Conservation (phyloP, 1,284 basidiomycete genomes). For the Apiotrichum montevideense region DNA sequence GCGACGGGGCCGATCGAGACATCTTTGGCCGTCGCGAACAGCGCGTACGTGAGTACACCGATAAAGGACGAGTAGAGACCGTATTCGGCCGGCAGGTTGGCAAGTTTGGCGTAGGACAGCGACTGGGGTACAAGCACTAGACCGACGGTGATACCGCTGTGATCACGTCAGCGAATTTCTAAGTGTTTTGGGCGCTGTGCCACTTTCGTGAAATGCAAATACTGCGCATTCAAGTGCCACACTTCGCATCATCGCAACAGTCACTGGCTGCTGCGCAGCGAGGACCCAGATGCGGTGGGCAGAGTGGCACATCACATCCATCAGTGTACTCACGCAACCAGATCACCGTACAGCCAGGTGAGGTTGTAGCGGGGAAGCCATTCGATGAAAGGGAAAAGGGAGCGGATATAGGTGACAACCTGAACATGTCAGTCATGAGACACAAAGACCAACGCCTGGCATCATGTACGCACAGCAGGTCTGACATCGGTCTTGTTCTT, state of each 20-base stretch:
- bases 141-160: slow-evolving; percentile 70
- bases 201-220: neutral
- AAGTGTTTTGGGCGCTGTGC: neutral
- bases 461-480: slow-evolving; percentile 20
- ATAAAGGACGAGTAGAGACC: slow-evolving; percentile 95
- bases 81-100: slow-evolving; percentile 76
- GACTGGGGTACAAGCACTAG: slow-evolving; percentile 82
- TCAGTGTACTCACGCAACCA: slow-evolving; percentile 58
- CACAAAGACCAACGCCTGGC: neutral
- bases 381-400: slow-evolving; percentile 72
- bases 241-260: too few relatives aligned
- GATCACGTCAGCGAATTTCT: slow-evolving; percentile 4
- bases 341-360: slow-evolving; percentile 56
- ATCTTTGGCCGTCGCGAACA: slow-evolving; percentile 80
- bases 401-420: slow-evolving; percentile 58
- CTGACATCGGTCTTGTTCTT: slow-evolving; percentile 20
- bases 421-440: slow-evolving; percentile 30
- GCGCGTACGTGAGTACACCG: slow-evolving; percentile 52
- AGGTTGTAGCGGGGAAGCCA: slow-evolving; percentile 76
- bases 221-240: neutral
- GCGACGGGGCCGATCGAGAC: slow-evolving; percentile 94
- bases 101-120: slow-evolving; percentile 63
- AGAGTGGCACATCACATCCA: too few relatives aligned
- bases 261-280: too few relatives aligned
- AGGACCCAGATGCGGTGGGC: too few relatives aligned